These are phyloP conservation scores for Iris macrosiphon DNA, from an alignment of 106 monocot genomes.

Conservation along the genomic window DNA sequence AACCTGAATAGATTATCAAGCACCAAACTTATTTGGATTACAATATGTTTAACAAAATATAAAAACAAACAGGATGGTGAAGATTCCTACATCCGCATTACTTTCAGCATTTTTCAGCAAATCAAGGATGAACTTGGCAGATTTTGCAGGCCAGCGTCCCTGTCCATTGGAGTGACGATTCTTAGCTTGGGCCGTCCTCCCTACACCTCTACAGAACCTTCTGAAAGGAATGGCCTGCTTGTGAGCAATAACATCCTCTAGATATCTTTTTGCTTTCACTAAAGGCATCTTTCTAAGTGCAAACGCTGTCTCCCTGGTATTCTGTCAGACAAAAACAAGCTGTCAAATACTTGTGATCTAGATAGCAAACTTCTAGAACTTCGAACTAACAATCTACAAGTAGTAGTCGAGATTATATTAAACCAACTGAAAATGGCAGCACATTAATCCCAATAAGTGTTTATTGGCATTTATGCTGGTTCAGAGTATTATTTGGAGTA, in stretches of 20 bases:
- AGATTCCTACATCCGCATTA: conserved; percentile 51
- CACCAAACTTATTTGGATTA: not conserved
- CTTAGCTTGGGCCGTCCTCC: conserved; percentile 85
- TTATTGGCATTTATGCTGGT: too few relatives aligned
- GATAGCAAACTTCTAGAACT: not conserved
- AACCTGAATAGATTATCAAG: conserved; percentile 14
- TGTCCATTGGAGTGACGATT: conserved; percentile 77
- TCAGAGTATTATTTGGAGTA: too few relatives aligned
- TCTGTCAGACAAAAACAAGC: conserved; percentile 18
- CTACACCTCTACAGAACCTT: conserved; percentile 78
- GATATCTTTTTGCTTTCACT: conserved; percentile 57
- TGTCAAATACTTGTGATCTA: not conserved
- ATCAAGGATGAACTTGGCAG: conserved; percentile 59
- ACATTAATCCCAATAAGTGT: not conserved
- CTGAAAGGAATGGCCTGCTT: conserved; percentile 93
- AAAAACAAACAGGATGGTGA: not conserved
- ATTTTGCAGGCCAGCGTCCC: conserved; percentile 65
- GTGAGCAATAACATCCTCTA: conserved; percentile 76
- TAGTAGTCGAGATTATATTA: too few relatives aligned
- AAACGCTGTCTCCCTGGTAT: conserved; percentile 53
- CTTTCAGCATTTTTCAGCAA: conserved; percentile 72
- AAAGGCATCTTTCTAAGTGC: conserved; percentile 48
- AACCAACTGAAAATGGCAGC: too few relatives aligned
- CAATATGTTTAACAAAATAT: not conserved
- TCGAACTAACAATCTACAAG: too few relatives aligned